Evolutionary conservation across 768 basidiomycete genomes (phyloP), one percentile per base, ranked within the genome.

Genomic region (Dentipellis sp.): DNA sequence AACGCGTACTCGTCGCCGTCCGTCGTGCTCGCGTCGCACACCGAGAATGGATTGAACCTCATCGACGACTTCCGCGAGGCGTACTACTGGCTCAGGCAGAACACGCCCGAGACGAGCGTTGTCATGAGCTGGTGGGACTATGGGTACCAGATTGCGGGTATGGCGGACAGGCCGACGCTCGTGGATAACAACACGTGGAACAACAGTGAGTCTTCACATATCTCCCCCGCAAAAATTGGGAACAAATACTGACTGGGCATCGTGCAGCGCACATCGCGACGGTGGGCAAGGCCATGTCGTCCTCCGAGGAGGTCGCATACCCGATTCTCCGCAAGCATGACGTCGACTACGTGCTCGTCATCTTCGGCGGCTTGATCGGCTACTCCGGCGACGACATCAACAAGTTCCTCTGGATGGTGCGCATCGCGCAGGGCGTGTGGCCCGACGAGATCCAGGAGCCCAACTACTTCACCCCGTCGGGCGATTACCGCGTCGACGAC

Each of bases 81-180:
- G 11, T 98, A 99, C 70, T 97, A 98, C 67, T 99, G 97, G 97
- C 71, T 99, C 50, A 79, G 97, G 53, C 88, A 94, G 73, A 99
- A 98, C 73, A 99, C 97, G 2, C 79, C 87, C 5, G 76, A 93
- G 69, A 86, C 91, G 58, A 84, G 93, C 5, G 94, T 98, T 35
- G 86, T 98, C 22, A 94, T 95, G 93, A 91, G 88, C 58, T 99
- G 97, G 97, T 98, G 97, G 97, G 97, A 98, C 73, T 99, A 98
- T 63, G 97, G 95, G 29, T 98, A 99, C 68, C 95, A 98, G 71
- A 97, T 98, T 66, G 97, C 97, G 40, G 97, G 97, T 40, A 97
- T 98, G 91, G 94, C 97, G 21, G 94, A 98, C 72, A 76, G 95
- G 47, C 86, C 93, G 12, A 98, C 95, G 1, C 73, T 98, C 62